Conservation (phyloP, 1,139 yeast genomes). For the Saccharomycopsis hybrid region DNA sequence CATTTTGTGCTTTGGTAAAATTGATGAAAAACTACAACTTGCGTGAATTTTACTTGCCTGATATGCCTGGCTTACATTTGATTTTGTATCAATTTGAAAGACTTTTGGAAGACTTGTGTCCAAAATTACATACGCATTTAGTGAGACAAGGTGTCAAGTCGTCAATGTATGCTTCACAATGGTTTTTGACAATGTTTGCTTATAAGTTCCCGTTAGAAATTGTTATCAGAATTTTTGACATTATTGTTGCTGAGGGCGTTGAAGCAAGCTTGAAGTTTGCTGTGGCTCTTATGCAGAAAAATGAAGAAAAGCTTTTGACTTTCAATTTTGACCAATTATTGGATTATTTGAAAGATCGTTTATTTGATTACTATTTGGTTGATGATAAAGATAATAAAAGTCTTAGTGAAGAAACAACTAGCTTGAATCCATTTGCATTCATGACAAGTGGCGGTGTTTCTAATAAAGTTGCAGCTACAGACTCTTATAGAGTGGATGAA, state of each 20-base stretch:
- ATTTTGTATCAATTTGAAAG: constrained; percentile 86
- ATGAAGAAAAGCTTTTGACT: constrained; percentile 50
- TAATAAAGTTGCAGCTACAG: constrained; percentile 27
- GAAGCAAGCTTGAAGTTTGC: constrained; percentile 81
- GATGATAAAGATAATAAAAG: constrained; percentile 23
- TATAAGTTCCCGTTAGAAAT: constrained; percentile 85
- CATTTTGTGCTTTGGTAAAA: constrained; percentile 73
- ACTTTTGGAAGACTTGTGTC: constrained; percentile 61
- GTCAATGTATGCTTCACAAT: constrained; percentile 92
- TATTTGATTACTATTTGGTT: constrained; percentile 64
- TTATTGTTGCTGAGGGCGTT: constrained; percentile 80
- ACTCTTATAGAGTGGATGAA: constrained; percentile 56
- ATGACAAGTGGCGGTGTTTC: constrained; percentile 2
- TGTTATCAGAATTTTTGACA: constrained; percentile 77
- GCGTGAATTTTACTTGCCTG: constrained; percentile 72
- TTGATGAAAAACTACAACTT: constrained; percentile 81
- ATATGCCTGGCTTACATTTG: constrained; percentile 89
- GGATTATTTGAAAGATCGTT: constrained; percentile 67
- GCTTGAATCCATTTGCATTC: constrained; percentile 15
- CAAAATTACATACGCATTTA: constrained; percentile 67
- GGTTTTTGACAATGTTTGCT: constrained; percentile 93
- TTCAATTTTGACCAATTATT: constrained; percentile 71
- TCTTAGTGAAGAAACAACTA: constrained; percentile 18
- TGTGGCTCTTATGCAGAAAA: constrained; percentile 64
- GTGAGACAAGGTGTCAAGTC: constrained; percentile 79